Evolutionary conservation across 2,329 filamentous ascomycete genomes (phyloP), one percentile per base, ranked within the genome.

Genomic region (Tolypocladium paradoxum): DNA sequence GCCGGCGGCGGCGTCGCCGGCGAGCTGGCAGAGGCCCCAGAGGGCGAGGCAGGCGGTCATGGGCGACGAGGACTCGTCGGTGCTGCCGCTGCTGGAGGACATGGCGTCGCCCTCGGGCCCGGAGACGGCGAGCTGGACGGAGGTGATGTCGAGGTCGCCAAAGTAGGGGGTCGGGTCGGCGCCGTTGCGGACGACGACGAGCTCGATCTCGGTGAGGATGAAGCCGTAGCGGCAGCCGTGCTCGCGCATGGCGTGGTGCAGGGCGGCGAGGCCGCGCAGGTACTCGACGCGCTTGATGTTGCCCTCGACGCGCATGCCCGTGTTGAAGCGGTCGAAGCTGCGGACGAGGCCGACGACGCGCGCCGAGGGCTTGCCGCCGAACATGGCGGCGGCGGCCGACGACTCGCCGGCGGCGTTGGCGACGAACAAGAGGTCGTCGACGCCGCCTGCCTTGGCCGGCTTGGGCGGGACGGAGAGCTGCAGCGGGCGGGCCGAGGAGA

Each of bases 141-240:
- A 78, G 20, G 76, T 73, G 31, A 95, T 78, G 68, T 97, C 91
- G 6, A 96, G 75, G 68, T 85, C 89, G n/a, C 92, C 91, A 64
- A 96, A 96, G 66, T 90, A 84, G 0, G 91, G 91, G 1, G 83
- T 83, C 40, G 77, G 72, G 63, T 78, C 85, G 60, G 67, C 81
- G 51, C 91, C 90, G 59, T 87, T 88, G 62, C 91, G 88, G 1
- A 96, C 90, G 61, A 93, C 84, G 38, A 96, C 85, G 9, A 96
- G 83, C 72, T 97, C 92, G 62, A 96, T 96, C 72, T 96, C 92
- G 1, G 90, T 96, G 65, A 96, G 83, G 69, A 97, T 92, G 76
- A 96, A 97, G 52, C 92, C 92, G 69, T 96, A 97, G 55, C 92
- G 85, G 66, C 89, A 95, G 60, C 85, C 84, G 72, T 96, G 88